A percentile compares a stretch with the other conserved stretches of the same genome.
These are phyloP conservation scores for Ogataea zsoltii DNA, from an alignment of 805 yeast species.

Conservation along the genomic window DNA sequence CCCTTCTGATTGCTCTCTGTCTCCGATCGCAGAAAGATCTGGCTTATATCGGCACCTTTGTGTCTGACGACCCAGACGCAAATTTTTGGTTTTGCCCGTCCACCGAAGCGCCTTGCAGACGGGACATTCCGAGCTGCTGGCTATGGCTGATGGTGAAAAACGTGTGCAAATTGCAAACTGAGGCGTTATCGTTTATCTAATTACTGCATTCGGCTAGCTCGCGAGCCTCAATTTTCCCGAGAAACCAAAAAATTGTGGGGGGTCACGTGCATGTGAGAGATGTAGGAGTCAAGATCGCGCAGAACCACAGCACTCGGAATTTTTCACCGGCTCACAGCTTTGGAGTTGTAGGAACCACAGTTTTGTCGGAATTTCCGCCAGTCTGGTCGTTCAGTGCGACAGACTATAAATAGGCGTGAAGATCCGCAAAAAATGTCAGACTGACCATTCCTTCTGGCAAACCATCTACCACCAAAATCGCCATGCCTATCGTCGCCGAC, in stretches of 20 bases:
- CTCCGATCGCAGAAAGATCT: too few species aligned
- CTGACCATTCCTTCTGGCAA: too few species aligned
- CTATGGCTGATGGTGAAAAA: not conserved
- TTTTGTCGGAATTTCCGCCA: not conserved
- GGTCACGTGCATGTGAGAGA: constrained; percentile 1
- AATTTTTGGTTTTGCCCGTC: too few species aligned
- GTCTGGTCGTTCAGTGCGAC: not conserved
- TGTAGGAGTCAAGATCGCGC: not conserved
- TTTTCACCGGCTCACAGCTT: not conserved
- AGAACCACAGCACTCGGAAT: not conserved
- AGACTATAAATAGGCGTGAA: not conserved
- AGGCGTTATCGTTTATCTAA: constrained; percentile 2
- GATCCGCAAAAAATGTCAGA: too few species aligned
- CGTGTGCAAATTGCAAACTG: constrained; percentile 1
- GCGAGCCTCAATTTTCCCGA: constrained; percentile 1
- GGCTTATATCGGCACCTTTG: too few species aligned
- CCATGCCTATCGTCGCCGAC: constrained; percentile 15
- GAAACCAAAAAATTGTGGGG: not conserved
- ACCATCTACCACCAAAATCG: too few species aligned
- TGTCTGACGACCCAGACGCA: too few species aligned
- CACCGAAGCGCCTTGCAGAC: not conserved
- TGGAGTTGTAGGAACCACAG: too few species aligned
- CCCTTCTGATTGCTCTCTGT: too few species aligned
- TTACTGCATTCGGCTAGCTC: not conserved
- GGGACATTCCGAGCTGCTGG: not conserved